phyloP scores from a whole-genome alignment of 306 rosid species.

The Ammopiptanthus mongolicus region DNA sequence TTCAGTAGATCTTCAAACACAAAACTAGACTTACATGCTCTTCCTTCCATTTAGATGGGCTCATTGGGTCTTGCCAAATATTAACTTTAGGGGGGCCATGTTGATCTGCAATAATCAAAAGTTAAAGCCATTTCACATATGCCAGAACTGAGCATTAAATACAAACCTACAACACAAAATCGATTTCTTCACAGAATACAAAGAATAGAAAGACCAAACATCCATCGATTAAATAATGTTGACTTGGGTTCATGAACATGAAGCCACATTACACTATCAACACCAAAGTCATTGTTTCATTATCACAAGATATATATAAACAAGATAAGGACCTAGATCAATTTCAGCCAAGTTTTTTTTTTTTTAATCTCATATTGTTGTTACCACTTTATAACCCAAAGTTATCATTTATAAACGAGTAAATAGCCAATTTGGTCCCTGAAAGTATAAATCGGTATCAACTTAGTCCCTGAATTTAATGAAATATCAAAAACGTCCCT shows the following conservation, averaged over 20 bases:
- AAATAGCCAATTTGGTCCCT: too few relatives aligned
- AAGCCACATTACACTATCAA: neutral
- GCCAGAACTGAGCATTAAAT: neutral
- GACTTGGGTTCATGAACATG: neutral
- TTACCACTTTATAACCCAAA: neutral
- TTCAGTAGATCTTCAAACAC: neutral
- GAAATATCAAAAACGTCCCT: too few relatives aligned
- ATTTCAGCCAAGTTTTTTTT: neutral
- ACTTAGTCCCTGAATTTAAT: too few relatives aligned
- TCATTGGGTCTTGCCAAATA: conserved; percentile 80
- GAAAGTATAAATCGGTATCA: too few relatives aligned
- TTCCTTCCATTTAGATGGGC: conserved; percentile 97
- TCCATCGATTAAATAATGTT: neutral
- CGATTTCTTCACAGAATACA: neutral
- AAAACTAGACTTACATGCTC: conserved; percentile 73
- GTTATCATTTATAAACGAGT: neutral
- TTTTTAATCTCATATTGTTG: neutral
- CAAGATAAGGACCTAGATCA: neutral
- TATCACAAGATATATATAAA: neutral
- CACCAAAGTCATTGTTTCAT: neutral
- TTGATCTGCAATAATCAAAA: conserved; percentile 59
- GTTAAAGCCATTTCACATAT: neutral
- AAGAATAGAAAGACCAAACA: neutral
- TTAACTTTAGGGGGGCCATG: conserved; percentile 77
- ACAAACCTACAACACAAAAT: neutral